A percentile compares a stretch with the other conserved stretches of the same genome.
Evolutionary conservation across 495 filamentous ascomycete species (phyloP).

Genomic region (Aspergillus baeticus): DNA sequence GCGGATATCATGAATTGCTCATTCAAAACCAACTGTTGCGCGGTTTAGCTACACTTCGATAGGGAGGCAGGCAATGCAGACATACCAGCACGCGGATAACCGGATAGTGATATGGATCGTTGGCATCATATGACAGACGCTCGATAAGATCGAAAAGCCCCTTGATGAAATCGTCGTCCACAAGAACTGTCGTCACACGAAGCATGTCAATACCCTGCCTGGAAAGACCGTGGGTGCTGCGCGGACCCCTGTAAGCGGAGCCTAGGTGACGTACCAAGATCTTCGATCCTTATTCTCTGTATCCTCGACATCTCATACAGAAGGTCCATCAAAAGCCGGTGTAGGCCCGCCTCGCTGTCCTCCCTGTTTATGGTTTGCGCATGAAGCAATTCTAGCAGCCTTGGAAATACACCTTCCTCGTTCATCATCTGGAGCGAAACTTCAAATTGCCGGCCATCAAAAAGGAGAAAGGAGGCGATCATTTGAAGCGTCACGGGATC

Average conservation of each 20-base stretch:
- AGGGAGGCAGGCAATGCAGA: constrained; percentile 9
- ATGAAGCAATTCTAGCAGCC: constrained; percentile 80
- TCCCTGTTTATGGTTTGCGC: constrained; percentile 55
- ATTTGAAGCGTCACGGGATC: constrained; percentile 74
- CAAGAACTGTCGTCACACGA: constrained; percentile 38
- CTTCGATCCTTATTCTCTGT: constrained; percentile 73
- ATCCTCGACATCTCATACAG: constrained; percentile 97
- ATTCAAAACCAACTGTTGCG: constrained; percentile 81
- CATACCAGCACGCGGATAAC: constrained; percentile 88
- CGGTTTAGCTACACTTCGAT: constrained; percentile 6
- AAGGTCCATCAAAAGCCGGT: constrained; percentile 80
- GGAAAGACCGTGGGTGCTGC: neutral
- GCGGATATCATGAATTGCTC: constrained; percentile 93
- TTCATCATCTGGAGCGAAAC: constrained; percentile 82
- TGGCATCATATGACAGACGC: constrained; percentile 79
- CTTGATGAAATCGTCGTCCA: constrained; percentile 82
- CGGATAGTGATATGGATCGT: constrained; percentile 95
- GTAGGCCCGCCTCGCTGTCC: constrained; percentile 65
- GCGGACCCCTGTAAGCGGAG: no score
- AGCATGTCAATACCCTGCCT: constrained; percentile 12
- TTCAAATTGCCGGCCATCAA: constrained; percentile 81
- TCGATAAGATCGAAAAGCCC: constrained; percentile 90
- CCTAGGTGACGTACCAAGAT: constrained; percentile 60
- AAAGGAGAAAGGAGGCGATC: constrained; percentile 83
- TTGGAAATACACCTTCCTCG: constrained; percentile 75